These are phyloP conservation scores for Didymella pomorum DNA, from an alignment of 2,329 filamentous ascomycete species.

Conservation along the genomic window DNA sequence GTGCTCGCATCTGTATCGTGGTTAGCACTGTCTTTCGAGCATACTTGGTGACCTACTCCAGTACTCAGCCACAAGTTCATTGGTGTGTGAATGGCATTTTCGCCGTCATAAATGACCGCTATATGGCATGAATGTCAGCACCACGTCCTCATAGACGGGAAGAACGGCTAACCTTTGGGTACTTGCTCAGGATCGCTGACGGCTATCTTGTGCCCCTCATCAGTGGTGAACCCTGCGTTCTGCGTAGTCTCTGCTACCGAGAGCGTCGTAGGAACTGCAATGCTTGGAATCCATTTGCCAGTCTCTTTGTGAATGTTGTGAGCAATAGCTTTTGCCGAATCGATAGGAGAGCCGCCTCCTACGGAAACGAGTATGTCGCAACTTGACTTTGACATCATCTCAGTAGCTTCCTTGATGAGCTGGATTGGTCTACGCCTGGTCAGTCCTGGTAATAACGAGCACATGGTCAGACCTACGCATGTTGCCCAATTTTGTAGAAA, in stretches of 20 bases:
- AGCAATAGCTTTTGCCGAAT: slow-evolving; percentile 53
- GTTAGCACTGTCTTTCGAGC: slow-evolving; percentile 14
- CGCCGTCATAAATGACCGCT: slow-evolving; percentile 62
- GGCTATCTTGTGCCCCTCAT: slow-evolving; percentile 60
- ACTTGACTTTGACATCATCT: slow-evolving; percentile 47
- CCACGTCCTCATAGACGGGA: neutral
- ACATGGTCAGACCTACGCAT: slow-evolving; percentile 58
- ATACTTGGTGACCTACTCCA: slow-evolving; percentile 43
- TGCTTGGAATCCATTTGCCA: slow-evolving; percentile 50
- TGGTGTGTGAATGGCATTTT: slow-evolving; percentile 61
- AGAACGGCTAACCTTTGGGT: slow-evolving; percentile 40
- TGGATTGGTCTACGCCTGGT: slow-evolving; percentile 41
- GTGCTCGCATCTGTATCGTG: slow-evolving; percentile 53
- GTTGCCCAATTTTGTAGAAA: slow-evolving; percentile 63
- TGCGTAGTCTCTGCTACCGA: slow-evolving; percentile 64
- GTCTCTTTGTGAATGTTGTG: slow-evolving; percentile 50
- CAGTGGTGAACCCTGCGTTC: slow-evolving; percentile 61
- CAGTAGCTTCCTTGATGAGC: slow-evolving; percentile 48
- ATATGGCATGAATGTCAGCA: slow-evolving; percentile 11
- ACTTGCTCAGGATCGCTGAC: slow-evolving; percentile 57
- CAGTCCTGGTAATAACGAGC: slow-evolving; percentile 9
- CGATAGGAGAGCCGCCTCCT: slow-evolving; percentile 62
- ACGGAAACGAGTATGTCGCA: slow-evolving; percentile 48
- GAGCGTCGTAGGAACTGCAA: slow-evolving; percentile 51
- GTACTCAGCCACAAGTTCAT: slow-evolving; percentile 61